phyloP scores from a whole-genome alignment of 2,329 filamentous ascomycete genomes.

The Aureobasidium sp. region DNA sequence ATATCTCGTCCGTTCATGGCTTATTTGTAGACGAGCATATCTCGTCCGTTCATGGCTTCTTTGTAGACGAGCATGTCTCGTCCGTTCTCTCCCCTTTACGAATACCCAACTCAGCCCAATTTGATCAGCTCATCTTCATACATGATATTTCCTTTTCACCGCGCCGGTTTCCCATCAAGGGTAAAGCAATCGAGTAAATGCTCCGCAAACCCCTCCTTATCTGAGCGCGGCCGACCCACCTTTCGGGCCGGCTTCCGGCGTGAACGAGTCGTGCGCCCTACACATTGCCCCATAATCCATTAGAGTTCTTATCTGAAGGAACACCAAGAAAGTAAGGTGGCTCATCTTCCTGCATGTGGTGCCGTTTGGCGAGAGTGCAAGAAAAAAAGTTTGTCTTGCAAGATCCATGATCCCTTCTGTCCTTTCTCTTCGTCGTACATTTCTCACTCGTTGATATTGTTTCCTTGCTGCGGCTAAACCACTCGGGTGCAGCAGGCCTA shows the following conservation, averaged over 20 bases:
- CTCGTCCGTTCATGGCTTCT: conserved; percentile 33
- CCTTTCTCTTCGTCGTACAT: background rate
- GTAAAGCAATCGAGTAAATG: conserved; percentile 6
- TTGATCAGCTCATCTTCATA: background rate
- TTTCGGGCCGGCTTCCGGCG: background rate
- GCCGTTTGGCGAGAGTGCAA: background rate
- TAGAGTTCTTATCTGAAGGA: conserved; percentile 12
- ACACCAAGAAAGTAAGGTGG: conserved; percentile 11
- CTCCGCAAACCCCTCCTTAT: conserved; percentile 1
- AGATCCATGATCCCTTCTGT: background rate
- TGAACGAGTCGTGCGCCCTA: background rate
- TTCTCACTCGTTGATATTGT: background rate
- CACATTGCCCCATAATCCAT: background rate
- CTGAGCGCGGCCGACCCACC: background rate
- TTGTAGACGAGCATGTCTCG: background rate
- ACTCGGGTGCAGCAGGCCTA: conserved; percentile 8
- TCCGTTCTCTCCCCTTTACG: background rate
- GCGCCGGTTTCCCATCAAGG: conserved; percentile 1
- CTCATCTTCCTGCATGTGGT: conserved; percentile 11
- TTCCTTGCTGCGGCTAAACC: background rate
- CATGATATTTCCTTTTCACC: background rate
- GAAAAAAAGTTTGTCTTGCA: background rate
- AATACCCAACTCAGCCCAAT: conserved; percentile 9
- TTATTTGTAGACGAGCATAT: background rate
- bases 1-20: conserved; percentile 34